Conservation (phyloP, 164 flowering plant species). For the Stephania cephalantha region DNA sequence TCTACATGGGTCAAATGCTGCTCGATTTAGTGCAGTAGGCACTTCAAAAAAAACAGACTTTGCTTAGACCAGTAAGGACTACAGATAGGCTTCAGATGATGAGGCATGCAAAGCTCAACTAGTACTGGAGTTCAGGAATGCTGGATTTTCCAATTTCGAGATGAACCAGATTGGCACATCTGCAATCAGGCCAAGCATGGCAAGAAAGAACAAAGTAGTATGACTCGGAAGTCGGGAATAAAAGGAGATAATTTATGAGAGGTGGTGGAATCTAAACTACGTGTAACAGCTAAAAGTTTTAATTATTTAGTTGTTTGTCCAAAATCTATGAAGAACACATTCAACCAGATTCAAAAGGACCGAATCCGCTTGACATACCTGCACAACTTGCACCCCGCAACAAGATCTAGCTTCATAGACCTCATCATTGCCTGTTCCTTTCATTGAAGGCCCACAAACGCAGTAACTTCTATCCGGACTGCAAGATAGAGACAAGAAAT, state of each 20-base stretch:
- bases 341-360: not conserved
- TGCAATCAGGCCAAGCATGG: not conserved
- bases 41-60: no score
- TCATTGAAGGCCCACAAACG: slow-evolving; percentile 76
- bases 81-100: no score
- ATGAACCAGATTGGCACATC: not conserved
- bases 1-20: no score
- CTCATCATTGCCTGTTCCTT: slow-evolving; percentile 68
- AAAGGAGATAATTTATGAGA: no score
- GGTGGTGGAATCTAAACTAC: not conserved
- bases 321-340: not conserved
- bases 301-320: not conserved
- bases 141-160: not conserved
- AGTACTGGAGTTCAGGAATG: not conserved
- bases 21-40: no score
- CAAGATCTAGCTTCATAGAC: slow-evolving; percentile 68
- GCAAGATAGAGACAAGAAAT: slow-evolving; percentile 17
- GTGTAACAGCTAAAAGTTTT: not conserved
- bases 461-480: slow-evolving; percentile 87
- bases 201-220: not conserved
- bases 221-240: not conserved
- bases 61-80: no score
- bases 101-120: not conserved
- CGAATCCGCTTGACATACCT: slow-evolving; percentile 43
- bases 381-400: slow-evolving; percentile 86